phyloP scores from a whole-genome alignment of 768 basidiomycete species.

The Leccinum disarticulatum region DNA sequence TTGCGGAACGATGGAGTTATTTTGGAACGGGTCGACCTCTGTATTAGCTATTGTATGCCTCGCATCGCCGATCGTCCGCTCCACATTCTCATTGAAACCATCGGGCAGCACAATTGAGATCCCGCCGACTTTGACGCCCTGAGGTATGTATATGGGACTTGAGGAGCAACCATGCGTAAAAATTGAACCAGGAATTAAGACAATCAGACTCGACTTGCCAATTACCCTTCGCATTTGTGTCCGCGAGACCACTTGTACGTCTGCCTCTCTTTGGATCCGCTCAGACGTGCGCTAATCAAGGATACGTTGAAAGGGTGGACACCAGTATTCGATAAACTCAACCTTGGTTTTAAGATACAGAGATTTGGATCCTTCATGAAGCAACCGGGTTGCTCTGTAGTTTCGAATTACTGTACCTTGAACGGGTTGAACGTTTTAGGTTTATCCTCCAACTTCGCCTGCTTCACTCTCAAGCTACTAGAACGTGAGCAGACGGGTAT shows the following conservation, averaged over 20 bases:
- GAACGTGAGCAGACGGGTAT: no score
- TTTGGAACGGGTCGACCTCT: not conserved
- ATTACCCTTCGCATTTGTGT: not conserved
- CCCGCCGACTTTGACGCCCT: not conserved
- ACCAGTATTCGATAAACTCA: not conserved
- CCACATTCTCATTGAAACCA: not conserved
- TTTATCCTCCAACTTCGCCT: no score
- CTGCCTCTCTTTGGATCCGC: not conserved
- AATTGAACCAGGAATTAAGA: not conserved
- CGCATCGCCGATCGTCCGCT: not conserved
- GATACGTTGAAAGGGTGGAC: no score
- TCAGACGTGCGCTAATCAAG: slow-evolving; percentile 11
- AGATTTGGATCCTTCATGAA: not conserved
- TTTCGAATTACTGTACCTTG: not conserved
- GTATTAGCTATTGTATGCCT: not conserved
- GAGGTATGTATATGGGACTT: not conserved
- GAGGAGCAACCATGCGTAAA: slow-evolving; percentile 1
- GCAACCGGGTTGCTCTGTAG: not conserved
- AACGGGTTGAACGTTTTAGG: slow-evolving; percentile 6
- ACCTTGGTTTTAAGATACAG: slow-evolving; percentile 3
- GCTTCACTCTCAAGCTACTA: no score
- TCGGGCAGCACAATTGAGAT: not conserved
- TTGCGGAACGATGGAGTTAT: slow-evolving; percentile 2
- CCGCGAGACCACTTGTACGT: slow-evolving; percentile 4
- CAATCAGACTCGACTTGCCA: not conserved